Evolutionary conservation across 1,139 yeast genomes (phyloP), one percentile per base, ranked within the genome.

Genomic region (Yamadazyma triangularis): DNA sequence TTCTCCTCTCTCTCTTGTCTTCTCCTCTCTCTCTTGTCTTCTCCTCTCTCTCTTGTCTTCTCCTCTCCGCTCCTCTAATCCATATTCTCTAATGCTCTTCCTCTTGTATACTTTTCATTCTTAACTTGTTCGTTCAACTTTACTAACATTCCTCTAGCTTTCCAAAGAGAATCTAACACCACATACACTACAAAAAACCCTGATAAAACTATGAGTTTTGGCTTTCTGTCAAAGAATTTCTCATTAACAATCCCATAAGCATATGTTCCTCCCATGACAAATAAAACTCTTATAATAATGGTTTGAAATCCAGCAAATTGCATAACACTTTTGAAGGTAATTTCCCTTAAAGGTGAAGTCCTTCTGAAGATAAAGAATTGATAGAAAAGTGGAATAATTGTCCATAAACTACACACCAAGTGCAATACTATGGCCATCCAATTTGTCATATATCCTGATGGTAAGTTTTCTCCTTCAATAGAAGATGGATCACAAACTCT

Each of bases 91-190:
- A 81, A 62, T 2, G 80, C 73, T 45, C 78, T 72, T 1, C 84
- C 85, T 36, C 69, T 70, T 8, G 77, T 77, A 43, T 77, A 81
- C 39, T 68, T 67, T 42, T 77, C 79, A 36, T 75, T 76, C 46
- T 74, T 78, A 19, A 79, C 78, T 40, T 69, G 68, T 13, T 60
- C 65, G 30, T 61, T 64, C 26, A 70, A 47, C 18, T 44, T 42
- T 3, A 34, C 22, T 16, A 40, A 13, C 8, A 38, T 14, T 3
- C 13, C 10, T 5, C 18, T 23, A 3, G 25, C 13, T 22, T 24
- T 24, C 10, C 22, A 13, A 9, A 25, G 10, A 15, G 32, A 24
- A 24, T 38, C 38, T 4, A 42, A 24, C 3, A 41, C 26, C 2
- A 47, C 41, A 25, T 50, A 49, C 4, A 36, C 13, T 3, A 39